phyloP scores from a whole-genome alignment of 768 basidiomycete genomes.

The Scleroderma citrinum region DNA sequence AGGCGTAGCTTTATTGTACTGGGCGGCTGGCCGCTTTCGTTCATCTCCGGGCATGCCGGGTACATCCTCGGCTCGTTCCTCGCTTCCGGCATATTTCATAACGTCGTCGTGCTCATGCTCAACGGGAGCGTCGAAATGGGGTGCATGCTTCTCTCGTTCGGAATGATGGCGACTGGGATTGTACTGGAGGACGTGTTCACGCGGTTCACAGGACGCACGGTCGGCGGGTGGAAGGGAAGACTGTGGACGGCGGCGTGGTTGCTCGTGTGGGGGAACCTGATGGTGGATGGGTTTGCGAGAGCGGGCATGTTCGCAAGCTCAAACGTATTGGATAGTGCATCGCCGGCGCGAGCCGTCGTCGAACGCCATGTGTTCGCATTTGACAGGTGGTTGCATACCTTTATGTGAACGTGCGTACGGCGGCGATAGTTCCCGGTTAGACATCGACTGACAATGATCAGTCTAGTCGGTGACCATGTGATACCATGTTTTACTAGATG shows the following conservation, averaged over 20 bases:
- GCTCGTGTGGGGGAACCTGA: conserved; percentile 38
- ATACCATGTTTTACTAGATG: too few relatives aligned
- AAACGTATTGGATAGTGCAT: not conserved
- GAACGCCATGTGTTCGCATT: not conserved
- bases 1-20: conserved; percentile 44
- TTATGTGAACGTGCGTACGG: not conserved
- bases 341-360: not conserved
- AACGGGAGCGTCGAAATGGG: conserved; percentile 41
- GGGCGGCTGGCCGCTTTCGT: conserved; percentile 37
- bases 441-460: too few relatives aligned
- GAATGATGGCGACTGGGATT: conserved; percentile 46
- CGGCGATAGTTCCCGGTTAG: too few relatives aligned
- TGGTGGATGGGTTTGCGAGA: conserved; percentile 34
- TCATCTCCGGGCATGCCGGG: conserved; percentile 39
- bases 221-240: conserved; percentile 39
- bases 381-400: not conserved
- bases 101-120: conserved; percentile 49
- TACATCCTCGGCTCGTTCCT: conserved; percentile 48
- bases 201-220: conserved; percentile 32
- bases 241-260: conserved; percentile 48
- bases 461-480: too few relatives aligned
- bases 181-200: conserved; percentile 33
- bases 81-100: conserved; percentile 49
- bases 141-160: conserved; percentile 41
- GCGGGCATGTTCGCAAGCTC: conserved; percentile 1